Evolutionary conservation across 2,329 filamentous ascomycete species (phyloP).

Genomic region (Fusarium subtropicale): DNA sequence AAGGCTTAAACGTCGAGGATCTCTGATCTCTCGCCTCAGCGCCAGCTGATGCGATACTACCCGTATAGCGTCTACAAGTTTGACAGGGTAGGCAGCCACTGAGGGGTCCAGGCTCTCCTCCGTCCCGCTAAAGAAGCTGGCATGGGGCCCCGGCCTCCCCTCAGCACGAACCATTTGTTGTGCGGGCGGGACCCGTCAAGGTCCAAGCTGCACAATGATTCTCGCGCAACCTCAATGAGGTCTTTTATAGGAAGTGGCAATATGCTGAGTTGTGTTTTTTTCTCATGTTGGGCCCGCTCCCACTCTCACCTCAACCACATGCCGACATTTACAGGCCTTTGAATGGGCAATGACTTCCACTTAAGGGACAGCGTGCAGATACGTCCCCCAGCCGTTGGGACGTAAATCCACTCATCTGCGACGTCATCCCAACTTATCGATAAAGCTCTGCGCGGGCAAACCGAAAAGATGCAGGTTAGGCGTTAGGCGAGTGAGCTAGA

Average conservation of each 20-base stretch:
- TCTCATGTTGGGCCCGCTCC: slow-evolving; percentile 27
- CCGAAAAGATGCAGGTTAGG: slow-evolving; percentile 31
- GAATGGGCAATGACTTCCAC: slow-evolving; percentile 21
- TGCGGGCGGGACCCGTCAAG: slow-evolving; percentile 19
- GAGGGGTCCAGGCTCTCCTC: slow-evolving; percentile 3
- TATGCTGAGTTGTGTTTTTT: slow-evolving; percentile 14
- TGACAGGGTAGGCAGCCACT: slow-evolving; percentile 17
- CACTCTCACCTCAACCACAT: slow-evolving; percentile 28
- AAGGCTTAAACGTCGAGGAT: slow-evolving; percentile 1
- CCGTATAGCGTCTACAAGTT: background rate
- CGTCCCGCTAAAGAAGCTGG: slow-evolving; percentile 33
- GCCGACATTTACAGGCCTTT: slow-evolving; percentile 13
- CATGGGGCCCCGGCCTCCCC: slow-evolving; percentile 29
- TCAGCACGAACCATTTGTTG: slow-evolving; percentile 18
- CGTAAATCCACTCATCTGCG: slow-evolving; percentile 36
- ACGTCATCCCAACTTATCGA: slow-evolving; percentile 49
- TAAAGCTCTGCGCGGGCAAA: slow-evolving; percentile 43
- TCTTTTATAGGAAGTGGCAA: slow-evolving; percentile 31
- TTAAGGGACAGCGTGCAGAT: slow-evolving; percentile 28
- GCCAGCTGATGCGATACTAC: background rate
- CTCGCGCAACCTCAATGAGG: slow-evolving; percentile 31
- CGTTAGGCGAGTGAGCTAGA: slow-evolving; percentile 36
- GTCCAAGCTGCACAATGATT: slow-evolving; percentile 35
- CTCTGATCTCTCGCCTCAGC: background rate
- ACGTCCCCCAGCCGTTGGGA: slow-evolving; percentile 45